Percentiles rank a stretch among this genome's conserved stretches.
Conservation (phyloP, 805 yeast species). For the Priceomyces medius region DNA sequence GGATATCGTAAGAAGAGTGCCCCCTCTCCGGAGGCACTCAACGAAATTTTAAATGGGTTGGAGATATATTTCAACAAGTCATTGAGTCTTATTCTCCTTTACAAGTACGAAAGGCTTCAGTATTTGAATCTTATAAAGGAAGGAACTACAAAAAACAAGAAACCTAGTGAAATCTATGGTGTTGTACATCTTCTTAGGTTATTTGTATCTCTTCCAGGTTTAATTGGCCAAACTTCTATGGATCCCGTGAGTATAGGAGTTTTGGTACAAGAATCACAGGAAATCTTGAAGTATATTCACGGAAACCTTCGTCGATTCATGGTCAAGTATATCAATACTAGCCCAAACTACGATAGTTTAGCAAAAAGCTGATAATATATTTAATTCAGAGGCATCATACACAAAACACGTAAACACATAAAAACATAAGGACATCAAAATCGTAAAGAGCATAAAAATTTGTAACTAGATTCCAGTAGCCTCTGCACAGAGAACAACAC, state of each 20-base stretch:
- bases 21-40: constrained; percentile 29
- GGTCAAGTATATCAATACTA: constrained; percentile 37
- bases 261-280: constrained; percentile 54
- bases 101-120: constrained; percentile 77
- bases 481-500: too few species aligned
- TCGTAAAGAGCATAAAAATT: too few species aligned
- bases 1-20: constrained; percentile 19
- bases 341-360: constrained; percentile 40
- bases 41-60: constrained; percentile 73
- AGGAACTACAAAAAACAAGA: constrained; percentile 28
- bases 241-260: constrained; percentile 67
- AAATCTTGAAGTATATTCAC: constrained; percentile 52
- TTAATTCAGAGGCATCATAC: constrained; percentile 4
- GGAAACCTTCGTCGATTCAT: constrained; percentile 35
- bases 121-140: constrained; percentile 51
- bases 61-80: constrained; percentile 71
- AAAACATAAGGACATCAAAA: constrained; percentile 6
- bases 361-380: constrained; percentile 18
- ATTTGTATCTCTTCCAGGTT: constrained; percentile 75
- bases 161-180: constrained; percentile 60
- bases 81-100: constrained; percentile 65
- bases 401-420: constrained; percentile 8
- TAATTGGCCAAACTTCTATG: constrained; percentile 77
- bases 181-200: constrained; percentile 79
- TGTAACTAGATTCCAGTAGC: neutral